Evolutionary conservation across 129 eudicot species (phyloP).

Genomic region (Rutidosis leptorrhynchoides): DNA sequence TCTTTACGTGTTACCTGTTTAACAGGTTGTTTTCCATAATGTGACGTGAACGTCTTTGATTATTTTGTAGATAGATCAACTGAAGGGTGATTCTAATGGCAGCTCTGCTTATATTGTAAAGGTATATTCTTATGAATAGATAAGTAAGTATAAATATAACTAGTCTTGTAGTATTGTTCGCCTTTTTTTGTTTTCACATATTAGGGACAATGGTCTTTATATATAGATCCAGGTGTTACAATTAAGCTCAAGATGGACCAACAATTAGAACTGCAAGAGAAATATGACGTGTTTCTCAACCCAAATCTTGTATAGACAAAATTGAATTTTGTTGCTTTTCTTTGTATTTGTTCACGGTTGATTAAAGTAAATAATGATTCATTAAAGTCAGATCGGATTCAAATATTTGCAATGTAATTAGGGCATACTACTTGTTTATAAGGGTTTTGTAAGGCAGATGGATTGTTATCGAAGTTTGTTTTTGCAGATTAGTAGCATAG

Average conservation of each 20-base stretch:
- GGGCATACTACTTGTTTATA: constrained; percentile 19
- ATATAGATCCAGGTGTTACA: background rate
- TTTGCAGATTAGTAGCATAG: constrained; percentile 1
- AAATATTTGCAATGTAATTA: background rate
- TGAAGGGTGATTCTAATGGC: constrained; percentile 56
- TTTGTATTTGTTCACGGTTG: constrained; percentile 11
- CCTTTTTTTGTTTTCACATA: background rate
- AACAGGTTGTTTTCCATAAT: background rate
- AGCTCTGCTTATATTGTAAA: constrained; percentile 74
- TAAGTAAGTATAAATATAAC: no score
- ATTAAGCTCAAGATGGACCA: background rate
- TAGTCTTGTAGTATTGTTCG: background rate
- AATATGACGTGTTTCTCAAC: background rate
- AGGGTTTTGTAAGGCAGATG: constrained; percentile 1
- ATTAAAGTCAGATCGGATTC: constrained; percentile 8
- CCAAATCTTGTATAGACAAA: constrained; percentile 8
- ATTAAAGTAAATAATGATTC: background rate
- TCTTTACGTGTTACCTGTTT: constrained; percentile 12
- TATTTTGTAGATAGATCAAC: constrained; percentile 86
- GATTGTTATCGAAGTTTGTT: background rate
- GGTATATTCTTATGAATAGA: constrained; percentile 45
- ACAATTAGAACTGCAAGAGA: background rate
- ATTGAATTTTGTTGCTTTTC: background rate
- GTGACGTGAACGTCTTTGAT: constrained; percentile 49
- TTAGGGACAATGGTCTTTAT: background rate